Evolutionary conservation across 192 early-diverging fungal species (phyloP).

Genomic region (Umbelopsis sp.): DNA sequence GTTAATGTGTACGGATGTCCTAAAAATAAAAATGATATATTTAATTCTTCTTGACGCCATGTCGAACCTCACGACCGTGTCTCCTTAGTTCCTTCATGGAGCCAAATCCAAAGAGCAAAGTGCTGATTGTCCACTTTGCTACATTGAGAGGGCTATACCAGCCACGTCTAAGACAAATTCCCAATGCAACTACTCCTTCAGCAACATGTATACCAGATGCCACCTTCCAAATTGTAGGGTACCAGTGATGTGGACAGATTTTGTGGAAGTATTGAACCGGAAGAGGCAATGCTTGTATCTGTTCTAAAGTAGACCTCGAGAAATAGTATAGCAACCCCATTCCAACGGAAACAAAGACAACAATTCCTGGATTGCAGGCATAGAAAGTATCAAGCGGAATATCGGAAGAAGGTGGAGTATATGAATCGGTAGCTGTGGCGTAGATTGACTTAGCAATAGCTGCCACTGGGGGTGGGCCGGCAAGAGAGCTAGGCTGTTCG

Average conservation of each 20-base stretch:
- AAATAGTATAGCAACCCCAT: slow-evolving; percentile 10
- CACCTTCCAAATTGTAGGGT: background rate
- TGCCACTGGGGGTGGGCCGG: slow-evolving; percentile 36
- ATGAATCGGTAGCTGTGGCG: slow-evolving; percentile 25
- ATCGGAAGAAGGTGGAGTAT: background rate
- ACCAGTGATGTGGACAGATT: background rate
- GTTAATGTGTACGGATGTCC: background rate
- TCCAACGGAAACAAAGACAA: background rate
- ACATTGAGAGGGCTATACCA: slow-evolving; percentile 32
- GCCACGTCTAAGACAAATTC: slow-evolving; percentile 26
- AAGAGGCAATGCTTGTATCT: slow-evolving; percentile 3
- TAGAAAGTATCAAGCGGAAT: slow-evolving; percentile 28
- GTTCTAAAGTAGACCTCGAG: background rate
- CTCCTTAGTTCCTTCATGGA: slow-evolving; percentile 22
- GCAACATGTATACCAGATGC: slow-evolving; percentile 23
- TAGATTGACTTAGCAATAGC: slow-evolving; percentile 34
- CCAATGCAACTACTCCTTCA: slow-evolving; percentile 25
- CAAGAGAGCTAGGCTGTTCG: slow-evolving; percentile 34
- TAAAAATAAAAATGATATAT: background rate
- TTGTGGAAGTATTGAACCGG: background rate
- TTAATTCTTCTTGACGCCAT: background rate
- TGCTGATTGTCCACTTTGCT: slow-evolving; percentile 35
- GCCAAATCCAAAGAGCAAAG: slow-evolving; percentile 28
- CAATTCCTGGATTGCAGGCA: background rate
- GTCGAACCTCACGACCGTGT: slow-evolving; percentile 21